Conservation (phyloP, 2,329 filamentous ascomycete species). For the Coniochaeta prunicola region DNA sequence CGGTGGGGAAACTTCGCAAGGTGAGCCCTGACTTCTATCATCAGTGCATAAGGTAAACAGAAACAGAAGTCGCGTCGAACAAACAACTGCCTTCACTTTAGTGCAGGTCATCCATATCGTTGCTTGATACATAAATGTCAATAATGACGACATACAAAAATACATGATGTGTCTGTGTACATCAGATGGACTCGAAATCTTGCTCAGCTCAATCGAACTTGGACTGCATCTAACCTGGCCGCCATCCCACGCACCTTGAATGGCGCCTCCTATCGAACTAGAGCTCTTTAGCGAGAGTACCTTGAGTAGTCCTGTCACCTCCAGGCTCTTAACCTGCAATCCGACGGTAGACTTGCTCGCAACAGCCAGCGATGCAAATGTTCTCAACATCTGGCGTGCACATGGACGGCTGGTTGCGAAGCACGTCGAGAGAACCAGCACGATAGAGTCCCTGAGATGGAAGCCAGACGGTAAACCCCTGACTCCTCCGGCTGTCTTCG, state of each 20-base stretch:
- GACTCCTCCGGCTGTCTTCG: no score
- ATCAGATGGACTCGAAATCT: neutral
- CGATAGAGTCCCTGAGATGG: constrained; percentile 50
- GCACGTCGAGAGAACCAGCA: constrained; percentile 31
- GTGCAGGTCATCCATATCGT: neutral
- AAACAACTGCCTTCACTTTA: neutral
- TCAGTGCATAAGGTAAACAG: no score
- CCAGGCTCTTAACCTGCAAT: constrained; percentile 63
- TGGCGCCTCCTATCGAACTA: neutral
- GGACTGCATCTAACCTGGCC: neutral
- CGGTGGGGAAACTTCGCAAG: no score
- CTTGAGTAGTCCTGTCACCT: constrained; percentile 46
- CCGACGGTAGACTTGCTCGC: constrained; percentile 80
- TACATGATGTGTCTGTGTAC: no score
- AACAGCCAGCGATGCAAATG: constrained; percentile 59
- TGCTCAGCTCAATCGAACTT: neutral
- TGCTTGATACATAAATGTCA: neutral
- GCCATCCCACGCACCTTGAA: neutral
- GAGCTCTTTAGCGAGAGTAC: constrained; percentile 48
- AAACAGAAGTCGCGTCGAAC: neutral
- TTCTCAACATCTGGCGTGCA: constrained; percentile 69
- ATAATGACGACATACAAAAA: neutral
- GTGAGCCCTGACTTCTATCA: no score
- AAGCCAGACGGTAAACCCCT: constrained; percentile 63
- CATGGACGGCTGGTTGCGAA: constrained; percentile 61